Conservation (phyloP, 139 green algal genomes). For the Yamagishiella unicocca region DNA sequence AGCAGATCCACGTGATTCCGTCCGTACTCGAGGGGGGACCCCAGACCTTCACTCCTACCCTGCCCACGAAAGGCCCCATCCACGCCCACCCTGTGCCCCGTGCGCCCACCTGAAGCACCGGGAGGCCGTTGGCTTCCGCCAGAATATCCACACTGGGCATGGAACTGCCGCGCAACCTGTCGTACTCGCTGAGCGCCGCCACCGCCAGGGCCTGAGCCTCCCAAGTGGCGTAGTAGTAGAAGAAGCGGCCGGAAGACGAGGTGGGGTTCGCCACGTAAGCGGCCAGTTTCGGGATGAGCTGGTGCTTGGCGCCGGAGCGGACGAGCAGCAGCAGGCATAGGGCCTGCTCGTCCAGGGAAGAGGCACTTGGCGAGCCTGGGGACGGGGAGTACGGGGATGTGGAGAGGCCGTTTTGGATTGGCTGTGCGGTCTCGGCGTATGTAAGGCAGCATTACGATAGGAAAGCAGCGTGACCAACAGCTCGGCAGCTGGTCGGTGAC, state of each 20-base stretch:
- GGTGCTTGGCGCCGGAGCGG: not conserved
- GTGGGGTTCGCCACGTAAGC: constrained; percentile 31
- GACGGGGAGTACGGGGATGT: not conserved
- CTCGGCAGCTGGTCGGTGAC: no score
- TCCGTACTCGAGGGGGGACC: no score
- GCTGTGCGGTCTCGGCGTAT: no score
- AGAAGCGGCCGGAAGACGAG: not conserved
- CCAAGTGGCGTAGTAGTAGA: not conserved
- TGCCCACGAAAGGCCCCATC: no score
- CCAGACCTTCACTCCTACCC: no score
- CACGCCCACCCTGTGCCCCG: not conserved
- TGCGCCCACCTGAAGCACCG: not conserved
- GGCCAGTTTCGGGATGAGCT: constrained; percentile 41
- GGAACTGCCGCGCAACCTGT: constrained; percentile 35
- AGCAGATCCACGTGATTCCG: no score
- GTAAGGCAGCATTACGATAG: no score
- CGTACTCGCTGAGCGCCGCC: constrained; percentile 57
- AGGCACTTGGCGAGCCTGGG: not conserved
- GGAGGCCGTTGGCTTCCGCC: not conserved
- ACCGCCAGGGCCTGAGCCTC: not conserved
- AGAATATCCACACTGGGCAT: not conserved
- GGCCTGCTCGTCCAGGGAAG: constrained; percentile 20
- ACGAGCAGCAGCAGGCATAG: constrained; percentile 47
- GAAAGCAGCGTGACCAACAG: no score
- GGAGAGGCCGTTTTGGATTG: no score